Percentiles rank a stretch among this genome's conserved stretches.
phyloP scores from a whole-genome alignment of 2,329 filamentous ascomycete species.

The Cordyceps fumosorosea region DNA sequence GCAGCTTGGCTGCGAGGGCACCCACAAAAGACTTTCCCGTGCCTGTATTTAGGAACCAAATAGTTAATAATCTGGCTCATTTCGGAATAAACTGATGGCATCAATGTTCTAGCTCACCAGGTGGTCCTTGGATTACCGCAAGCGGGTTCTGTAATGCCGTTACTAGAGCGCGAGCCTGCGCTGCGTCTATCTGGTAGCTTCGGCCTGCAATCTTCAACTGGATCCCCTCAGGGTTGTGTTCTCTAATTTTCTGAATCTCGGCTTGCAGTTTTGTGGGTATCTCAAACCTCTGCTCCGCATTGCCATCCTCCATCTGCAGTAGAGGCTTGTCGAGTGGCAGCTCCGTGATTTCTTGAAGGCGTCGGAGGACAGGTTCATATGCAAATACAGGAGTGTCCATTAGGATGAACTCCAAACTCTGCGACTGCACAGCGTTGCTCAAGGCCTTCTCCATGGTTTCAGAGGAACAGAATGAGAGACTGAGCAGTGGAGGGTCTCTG shows the following conservation, averaged over 20 bases:
- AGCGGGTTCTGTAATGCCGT: no score
- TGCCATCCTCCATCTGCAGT: constrained; percentile 26
- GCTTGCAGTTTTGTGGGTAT: constrained; percentile 6
- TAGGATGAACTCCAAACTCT: constrained; percentile 41
- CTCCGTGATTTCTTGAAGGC: constrained; percentile 48
- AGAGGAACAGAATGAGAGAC: constrained; percentile 44
- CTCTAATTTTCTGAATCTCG: background rate
- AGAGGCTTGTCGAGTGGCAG: constrained; percentile 51
- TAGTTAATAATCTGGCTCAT: no score
- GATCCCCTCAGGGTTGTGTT: background rate
- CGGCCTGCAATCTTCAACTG: constrained; percentile 62
- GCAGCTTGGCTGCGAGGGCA: constrained; percentile 49
- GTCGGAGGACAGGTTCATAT: constrained; percentile 58
- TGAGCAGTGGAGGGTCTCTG: constrained; percentile 37
- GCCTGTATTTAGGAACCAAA: constrained; percentile 32
- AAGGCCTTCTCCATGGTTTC: constrained; percentile 41
- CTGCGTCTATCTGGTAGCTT: constrained; percentile 23
- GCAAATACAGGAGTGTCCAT: constrained; percentile 63
- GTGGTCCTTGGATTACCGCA: no score
- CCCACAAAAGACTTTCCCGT: constrained; percentile 74
- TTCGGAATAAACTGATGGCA: no score
- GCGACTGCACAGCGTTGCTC: constrained; percentile 29
- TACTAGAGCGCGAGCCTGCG: no score
- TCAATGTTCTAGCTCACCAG: no score
- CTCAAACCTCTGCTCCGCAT: constrained; percentile 12